These are phyloP conservation scores for Diplodia intermedia DNA, from an alignment of 2,329 filamentous ascomycete genomes.

Conservation along the genomic window DNA sequence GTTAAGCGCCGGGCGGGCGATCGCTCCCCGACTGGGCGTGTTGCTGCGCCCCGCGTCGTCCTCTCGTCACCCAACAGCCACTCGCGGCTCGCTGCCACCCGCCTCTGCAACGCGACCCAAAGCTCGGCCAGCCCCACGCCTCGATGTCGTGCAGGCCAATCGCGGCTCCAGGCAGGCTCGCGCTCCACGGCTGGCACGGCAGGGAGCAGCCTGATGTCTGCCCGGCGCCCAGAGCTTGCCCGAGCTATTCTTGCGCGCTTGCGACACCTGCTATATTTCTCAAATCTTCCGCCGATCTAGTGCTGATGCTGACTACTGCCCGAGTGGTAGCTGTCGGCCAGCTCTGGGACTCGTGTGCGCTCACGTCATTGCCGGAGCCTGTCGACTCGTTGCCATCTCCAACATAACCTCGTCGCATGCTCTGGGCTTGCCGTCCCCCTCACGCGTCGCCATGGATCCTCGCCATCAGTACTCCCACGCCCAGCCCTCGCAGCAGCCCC, in stretches of 20 bases:
- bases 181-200: conserved; percentile 24
- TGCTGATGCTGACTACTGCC: conserved; percentile 16
- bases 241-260: conserved; percentile 18
- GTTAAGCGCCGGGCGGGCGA: conserved; percentile 12
- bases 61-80: conserved; percentile 11
- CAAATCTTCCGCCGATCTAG: conserved; percentile 18
- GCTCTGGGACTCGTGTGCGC: conserved; percentile 5
- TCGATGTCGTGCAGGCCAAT: conserved; percentile 27
- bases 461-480: conserved; percentile 11
- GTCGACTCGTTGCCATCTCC: background rate
- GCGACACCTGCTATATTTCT: conserved; percentile 21
- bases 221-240: conserved; percentile 1
- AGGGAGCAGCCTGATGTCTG: conserved; percentile 11
- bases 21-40: background rate
- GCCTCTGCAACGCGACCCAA: conserved; percentile 15
- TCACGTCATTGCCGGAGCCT: conserved; percentile 21
- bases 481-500: background rate
- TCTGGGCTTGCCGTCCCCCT: background rate
- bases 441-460: conserved; percentile 18
- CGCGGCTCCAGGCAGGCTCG: conserved; percentile 8
- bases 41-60: conserved; percentile 14
- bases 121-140: conserved; percentile 17
- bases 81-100: background rate
- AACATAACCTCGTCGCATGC: background rate
- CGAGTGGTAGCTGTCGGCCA: conserved; percentile 1